phyloP scores from a whole-genome alignment of 495 filamentous ascomycete genomes.

The Hypoxylon crocopeplum region DNA sequence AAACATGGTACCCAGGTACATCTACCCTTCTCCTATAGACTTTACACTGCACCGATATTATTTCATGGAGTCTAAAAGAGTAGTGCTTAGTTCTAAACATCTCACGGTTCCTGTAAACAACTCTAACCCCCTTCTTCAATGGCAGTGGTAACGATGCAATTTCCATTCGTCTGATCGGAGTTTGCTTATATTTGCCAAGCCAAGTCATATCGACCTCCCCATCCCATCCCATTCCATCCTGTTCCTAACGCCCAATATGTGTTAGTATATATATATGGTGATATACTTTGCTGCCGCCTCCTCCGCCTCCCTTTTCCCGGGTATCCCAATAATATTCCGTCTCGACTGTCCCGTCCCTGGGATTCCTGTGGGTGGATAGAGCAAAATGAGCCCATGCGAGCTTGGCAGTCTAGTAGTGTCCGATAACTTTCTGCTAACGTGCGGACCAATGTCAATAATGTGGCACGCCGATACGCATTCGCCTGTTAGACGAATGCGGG shows the following conservation, averaged over 20 bases:
- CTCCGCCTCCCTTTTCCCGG: slow-evolving; percentile 12
- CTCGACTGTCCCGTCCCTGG: neutral
- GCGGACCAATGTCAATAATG: neutral
- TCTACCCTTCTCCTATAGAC: no score
- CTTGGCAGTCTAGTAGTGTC: slow-evolving; percentile 19
- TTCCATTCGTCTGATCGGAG: no score
- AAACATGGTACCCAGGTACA: no score
- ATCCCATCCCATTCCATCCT: neutral
- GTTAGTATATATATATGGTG: slow-evolving; percentile 11
- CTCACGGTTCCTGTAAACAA: no score
- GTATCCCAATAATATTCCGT: slow-evolving; percentile 28
- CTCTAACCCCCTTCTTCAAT: no score
- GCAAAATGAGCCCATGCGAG: neutral
- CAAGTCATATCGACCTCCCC: neutral
- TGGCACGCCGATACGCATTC: neutral
- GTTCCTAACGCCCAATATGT: slow-evolving; percentile 28
- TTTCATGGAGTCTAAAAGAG: no score
- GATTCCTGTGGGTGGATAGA: neutral
- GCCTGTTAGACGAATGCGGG: neutral
- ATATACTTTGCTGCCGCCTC: slow-evolving; percentile 12
- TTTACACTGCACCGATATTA: no score
- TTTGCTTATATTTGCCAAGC: slow-evolving; percentile 8
- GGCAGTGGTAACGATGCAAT: no score
- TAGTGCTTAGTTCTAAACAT: no score
- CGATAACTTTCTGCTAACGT: neutral